Evolutionary conservation across 2,329 filamentous ascomycete genomes (phyloP).

Genomic region (Neophaeococcomyces aloes): DNA sequence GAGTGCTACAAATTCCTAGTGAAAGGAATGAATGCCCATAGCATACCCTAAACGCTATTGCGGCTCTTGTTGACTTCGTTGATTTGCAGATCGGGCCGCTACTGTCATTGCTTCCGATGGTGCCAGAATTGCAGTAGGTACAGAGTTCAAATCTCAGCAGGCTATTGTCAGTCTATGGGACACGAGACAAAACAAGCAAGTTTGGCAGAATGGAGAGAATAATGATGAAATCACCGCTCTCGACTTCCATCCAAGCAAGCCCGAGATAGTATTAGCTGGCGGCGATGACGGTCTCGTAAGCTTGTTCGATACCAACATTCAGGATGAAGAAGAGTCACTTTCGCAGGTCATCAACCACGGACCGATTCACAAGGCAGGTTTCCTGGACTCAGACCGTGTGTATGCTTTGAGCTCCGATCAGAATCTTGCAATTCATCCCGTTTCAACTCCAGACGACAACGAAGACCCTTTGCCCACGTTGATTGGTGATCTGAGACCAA

Average conservation of each 20-base stretch:
- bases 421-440: conserved; percentile 47
- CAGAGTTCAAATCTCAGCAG: conserved; percentile 11
- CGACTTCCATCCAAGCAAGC: conserved; percentile 43
- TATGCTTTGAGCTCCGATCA: conserved; percentile 55
- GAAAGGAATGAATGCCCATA: no score
- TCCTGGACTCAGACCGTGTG: conserved; percentile 42
- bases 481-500: conserved; percentile 48
- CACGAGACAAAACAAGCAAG: conserved; percentile 21
- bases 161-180: conserved; percentile 26
- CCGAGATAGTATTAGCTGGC: conserved; percentile 46
- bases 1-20: no score
- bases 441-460: conserved; percentile 38
- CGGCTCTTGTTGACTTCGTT: no score
- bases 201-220: conserved; percentile 31
- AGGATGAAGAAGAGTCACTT: conserved; percentile 52
- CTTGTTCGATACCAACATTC: conserved; percentile 48
- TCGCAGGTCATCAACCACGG: conserved; percentile 53
- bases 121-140: conserved; percentile 16
- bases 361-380: conserved; percentile 52
- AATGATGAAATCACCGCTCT: conserved; percentile 53
- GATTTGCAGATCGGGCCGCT: conserved; percentile 13
- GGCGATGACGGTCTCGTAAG: conserved; percentile 55
- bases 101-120: conserved; percentile 16
- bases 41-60: no score
- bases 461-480: conserved; percentile 37